Evolutionary conservation across 257 asterid species (phyloP).

Genomic region (Solanum verrucosum): DNA sequence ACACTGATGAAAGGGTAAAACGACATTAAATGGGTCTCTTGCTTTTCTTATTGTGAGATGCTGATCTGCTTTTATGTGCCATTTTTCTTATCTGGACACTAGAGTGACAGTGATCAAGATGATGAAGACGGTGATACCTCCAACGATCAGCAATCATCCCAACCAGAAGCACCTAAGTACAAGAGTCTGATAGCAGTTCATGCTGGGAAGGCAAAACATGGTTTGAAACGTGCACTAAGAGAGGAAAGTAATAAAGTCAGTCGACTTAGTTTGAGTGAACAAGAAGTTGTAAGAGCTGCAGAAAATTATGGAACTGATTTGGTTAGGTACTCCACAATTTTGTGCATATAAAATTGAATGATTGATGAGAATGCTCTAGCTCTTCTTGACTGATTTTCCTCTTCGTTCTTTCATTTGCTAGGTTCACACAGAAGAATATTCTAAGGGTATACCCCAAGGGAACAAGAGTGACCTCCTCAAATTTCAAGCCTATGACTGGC

Average conservation of each 20-base stretch:
- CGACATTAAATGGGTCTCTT: not conserved
- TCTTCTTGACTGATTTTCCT: not conserved
- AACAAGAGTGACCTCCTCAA: constrained; percentile 79
- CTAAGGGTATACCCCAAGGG: constrained; percentile 83
- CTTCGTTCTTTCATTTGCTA: constrained; percentile 3
- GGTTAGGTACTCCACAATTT: constrained; percentile 4
- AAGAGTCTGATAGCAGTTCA: constrained; percentile 67
- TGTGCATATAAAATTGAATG: not conserved
- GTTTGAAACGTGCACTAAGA: constrained; percentile 48
- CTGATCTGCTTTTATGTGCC: not conserved
- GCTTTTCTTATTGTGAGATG: not conserved
- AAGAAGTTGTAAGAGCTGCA: constrained; percentile 61
- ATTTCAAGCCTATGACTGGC: constrained; percentile 56
- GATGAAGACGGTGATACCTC: constrained; percentile 41
- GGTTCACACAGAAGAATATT: constrained; percentile 77
- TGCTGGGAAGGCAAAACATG: constrained; percentile 70
- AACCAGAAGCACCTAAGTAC: constrained; percentile 35
- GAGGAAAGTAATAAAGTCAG: constrained; percentile 39
- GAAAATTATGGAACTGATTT: constrained; percentile 17
- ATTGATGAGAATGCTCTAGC: not conserved
- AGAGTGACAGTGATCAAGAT: constrained; percentile 25
- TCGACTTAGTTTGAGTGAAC: constrained; percentile 80
- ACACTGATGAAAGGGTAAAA: constrained; percentile 36
- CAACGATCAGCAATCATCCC: constrained; percentile 22
- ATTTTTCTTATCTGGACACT: constrained; percentile 3